Percentiles rank a stretch among this genome's conserved stretches.
Evolutionary conservation across 495 filamentous ascomycete genomes (phyloP).

Genomic region (Friedmanniomyces simplex): DNA sequence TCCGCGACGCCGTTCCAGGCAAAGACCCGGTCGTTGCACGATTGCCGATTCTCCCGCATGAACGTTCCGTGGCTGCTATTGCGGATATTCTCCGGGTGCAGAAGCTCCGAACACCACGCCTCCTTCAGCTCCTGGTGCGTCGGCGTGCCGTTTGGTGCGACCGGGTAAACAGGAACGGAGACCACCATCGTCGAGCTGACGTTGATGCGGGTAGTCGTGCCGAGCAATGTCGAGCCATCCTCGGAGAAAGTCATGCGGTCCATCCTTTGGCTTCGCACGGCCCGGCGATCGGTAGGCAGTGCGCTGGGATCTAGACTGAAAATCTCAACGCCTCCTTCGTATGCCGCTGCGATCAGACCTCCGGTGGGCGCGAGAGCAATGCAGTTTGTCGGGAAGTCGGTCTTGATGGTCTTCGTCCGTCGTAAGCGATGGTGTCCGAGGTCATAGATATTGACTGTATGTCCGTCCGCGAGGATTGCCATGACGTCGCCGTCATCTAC

Average conservation of each 20-base stretch:
- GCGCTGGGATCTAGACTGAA: slow-evolving; percentile 15
- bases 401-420: slow-evolving; percentile 18
- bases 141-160: slow-evolving; percentile 6
- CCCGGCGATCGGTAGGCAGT: slow-evolving; percentile 18
- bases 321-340: slow-evolving; percentile 22
- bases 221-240: slow-evolving; percentile 20
- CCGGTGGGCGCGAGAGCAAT: slow-evolving; percentile 21
- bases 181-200: slow-evolving; percentile 18
- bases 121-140: slow-evolving; percentile 21
- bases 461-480: slow-evolving; percentile 21
- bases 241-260: slow-evolving; percentile 17
- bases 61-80: slow-evolving; percentile 21
- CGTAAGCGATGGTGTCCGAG: slow-evolving; percentile 13
- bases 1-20: slow-evolving; percentile 20
- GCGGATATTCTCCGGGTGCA: slow-evolving; percentile 22
- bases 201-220: slow-evolving; percentile 19
- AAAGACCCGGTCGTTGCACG: slow-evolving; percentile 18
- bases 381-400: slow-evolving; percentile 17
- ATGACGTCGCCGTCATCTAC: slow-evolving; percentile 16
- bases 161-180: slow-evolving; percentile 18
- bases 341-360: slow-evolving; percentile 17
- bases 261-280: slow-evolving; percentile 17
- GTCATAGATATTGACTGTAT: slow-evolving; percentile 22
- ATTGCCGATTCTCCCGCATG: slow-evolving; percentile 13
- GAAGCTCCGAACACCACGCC: slow-evolving; percentile 20